Evolutionary conservation across 306 rosid species (phyloP).

Genomic region (Trifolium dubium): DNA sequence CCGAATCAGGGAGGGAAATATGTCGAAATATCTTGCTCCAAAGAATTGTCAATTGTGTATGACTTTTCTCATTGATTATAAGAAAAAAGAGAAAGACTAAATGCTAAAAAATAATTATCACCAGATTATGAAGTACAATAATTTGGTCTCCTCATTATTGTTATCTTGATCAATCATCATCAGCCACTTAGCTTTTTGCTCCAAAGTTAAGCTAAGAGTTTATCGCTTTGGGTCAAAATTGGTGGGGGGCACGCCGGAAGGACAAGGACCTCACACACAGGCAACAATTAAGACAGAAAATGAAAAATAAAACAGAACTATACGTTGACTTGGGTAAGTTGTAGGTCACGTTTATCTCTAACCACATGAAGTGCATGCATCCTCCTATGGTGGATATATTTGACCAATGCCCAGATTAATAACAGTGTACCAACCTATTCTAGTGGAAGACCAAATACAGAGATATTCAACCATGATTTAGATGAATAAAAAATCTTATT

Average conservation of each 20-base stretch:
- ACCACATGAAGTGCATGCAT: slow-evolving; percentile 11
- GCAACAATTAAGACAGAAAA: not conserved
- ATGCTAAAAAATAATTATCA: not conserved
- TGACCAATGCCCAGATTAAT: not conserved
- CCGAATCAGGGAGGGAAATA: too few species aligned
- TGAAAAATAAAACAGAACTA: not conserved
- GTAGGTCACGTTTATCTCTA: slow-evolving; percentile 2
- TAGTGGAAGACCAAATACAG: not conserved
- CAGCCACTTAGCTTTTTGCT: slow-evolving; percentile 1
- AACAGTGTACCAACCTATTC: not conserved
- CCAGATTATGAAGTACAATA: slow-evolving; percentile 16
- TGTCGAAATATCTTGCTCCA: not conserved
- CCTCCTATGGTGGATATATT: not conserved
- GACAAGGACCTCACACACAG: not conserved
- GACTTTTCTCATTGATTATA: not conserved
- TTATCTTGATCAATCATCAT: slow-evolving; percentile 26
- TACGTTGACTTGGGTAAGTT: not conserved
- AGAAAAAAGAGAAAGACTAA: not conserved
- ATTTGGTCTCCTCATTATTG: slow-evolving; percentile 42
- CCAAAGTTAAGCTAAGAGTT: too few species aligned
- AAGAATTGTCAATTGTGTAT: not conserved
- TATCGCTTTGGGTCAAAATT: not conserved
- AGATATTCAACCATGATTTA: not conserved
- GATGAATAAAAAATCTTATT: not conserved
- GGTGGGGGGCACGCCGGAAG: not conserved